Evolutionary conservation across 345 rosid species (phyloP).

Genomic region (Linum usitatissimum): DNA sequence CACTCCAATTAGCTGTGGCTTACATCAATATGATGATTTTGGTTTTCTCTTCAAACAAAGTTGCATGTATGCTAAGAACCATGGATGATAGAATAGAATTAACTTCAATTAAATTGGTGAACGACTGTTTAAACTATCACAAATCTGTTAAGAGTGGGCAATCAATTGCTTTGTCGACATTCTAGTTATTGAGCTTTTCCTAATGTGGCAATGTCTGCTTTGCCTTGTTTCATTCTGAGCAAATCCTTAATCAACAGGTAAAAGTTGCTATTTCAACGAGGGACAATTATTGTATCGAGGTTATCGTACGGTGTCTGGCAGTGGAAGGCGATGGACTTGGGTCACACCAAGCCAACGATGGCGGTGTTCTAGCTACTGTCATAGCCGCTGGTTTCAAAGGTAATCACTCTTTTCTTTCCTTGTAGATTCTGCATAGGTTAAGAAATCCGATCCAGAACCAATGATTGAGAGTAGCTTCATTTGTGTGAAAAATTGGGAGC

Average conservation of each 20-base stretch:
- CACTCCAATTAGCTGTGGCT: background rate
- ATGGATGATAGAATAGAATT: too few species aligned
- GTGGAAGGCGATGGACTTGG: constrained; percentile 86
- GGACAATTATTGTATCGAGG: constrained; percentile 71
- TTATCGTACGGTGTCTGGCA: constrained; percentile 82
- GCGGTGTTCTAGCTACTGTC: constrained; percentile 73
- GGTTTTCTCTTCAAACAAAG: background rate
- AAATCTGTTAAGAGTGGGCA: background rate
- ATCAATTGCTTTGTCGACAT: background rate
- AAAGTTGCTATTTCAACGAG: constrained; percentile 63
- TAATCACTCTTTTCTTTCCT: constrained; percentile 20
- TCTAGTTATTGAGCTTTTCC: too few species aligned
- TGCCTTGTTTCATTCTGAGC: constrained; percentile 5
- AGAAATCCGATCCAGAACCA: too few species aligned
- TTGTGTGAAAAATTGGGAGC: too few species aligned
- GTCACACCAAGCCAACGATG: constrained; percentile 43
- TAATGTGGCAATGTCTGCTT: background rate
- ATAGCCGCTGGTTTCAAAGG: constrained; percentile 95
- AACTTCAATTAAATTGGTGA: background rate
- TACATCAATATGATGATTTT: background rate
- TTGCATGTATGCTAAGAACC: background rate
- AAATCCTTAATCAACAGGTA: constrained; percentile 39
- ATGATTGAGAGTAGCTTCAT: too few species aligned
- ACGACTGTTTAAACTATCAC: background rate
- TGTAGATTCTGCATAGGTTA: constrained; percentile 1